Evolutionary conservation across 2,329 filamentous ascomycete species (phyloP), one percentile per base, ranked within the genome.

Genomic region (Hyphodiscus sp.): DNA sequence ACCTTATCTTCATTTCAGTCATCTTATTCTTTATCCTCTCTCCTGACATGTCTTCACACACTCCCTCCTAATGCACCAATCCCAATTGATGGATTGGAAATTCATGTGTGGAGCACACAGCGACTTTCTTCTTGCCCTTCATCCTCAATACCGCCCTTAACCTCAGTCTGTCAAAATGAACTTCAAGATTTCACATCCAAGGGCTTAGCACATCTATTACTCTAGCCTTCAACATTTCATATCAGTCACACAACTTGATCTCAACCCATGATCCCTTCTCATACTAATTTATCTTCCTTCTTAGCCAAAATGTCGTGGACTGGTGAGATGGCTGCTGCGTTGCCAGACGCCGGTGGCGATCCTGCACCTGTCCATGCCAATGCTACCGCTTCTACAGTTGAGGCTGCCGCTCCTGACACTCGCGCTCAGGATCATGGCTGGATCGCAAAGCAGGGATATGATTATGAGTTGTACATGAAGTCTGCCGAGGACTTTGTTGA

Each of bases 381-480:
- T 30, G 20, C 51, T 42, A 52, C 45, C 41, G 29, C 45, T 45
- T 16, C 20, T 29, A 42, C 52, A 18, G 46, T 45, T 29, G 52
- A 45, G 26, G 41, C 50, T n/a, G 42, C 49, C 11, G 53, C 51
- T 26, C 23, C 23, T 41, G 45, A 33, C 23, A 49, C 54, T 55
- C 66, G 51, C 47, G 63, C 62, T 26, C 61, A 70, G 51, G 65
- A 68, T 48, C 56, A 60, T 48, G 67, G 64, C 20, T 70, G 68
- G 68, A 61, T 49, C 45, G 51, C 55, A 18, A 63, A 63, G 45
- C 55, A 55, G 2, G 52, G 47, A 4, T 70, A 67, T 43, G 57
- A 69, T 48, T 69, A 69, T 47, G 61, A 53, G 1, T 53, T 43
- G 3, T 69, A 64, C 51, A 66, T 59, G 48, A 67, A 62, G 52